Conservation (phyloP, 2,329 filamentous ascomycete genomes). For the Fusarium dlaminii region DNA sequence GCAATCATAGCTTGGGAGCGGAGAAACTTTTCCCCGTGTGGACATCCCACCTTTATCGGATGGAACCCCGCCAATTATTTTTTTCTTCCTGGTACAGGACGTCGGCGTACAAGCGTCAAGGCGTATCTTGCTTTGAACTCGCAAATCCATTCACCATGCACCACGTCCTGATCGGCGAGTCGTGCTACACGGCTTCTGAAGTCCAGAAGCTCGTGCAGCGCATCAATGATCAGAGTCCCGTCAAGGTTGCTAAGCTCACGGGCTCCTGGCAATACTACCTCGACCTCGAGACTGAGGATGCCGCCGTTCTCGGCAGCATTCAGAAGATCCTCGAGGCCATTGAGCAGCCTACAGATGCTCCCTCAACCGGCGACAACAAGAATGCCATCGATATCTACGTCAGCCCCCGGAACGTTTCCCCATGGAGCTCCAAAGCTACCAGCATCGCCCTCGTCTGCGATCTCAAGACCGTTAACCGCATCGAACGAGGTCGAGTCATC, state of each 20-base stretch:
- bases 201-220: conserved; percentile 56
- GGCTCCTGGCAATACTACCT: conserved; percentile 74
- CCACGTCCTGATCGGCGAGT: conserved; percentile 52
- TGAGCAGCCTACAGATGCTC: conserved; percentile 41
- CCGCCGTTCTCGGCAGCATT: conserved; percentile 53
- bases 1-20: neutral
- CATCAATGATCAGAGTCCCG: conserved; percentile 54
- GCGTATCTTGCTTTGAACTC: conserved; percentile 41
- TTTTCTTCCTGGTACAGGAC: conserved; percentile 33
- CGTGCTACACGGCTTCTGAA: conserved; percentile 61
- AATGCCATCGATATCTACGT: conserved; percentile 73
- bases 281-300: conserved; percentile 59
- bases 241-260: conserved; percentile 58
- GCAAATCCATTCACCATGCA: conserved; percentile 45
- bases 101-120: conserved; percentile 35
- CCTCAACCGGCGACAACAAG: conserved; percentile 49
- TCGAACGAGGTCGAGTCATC: conserved; percentile 87
- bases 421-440: conserved; percentile 97
- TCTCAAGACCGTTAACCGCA: conserved; percentile 75
- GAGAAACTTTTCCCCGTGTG: conserved; percentile 35
- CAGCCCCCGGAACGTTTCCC: conserved; percentile 86
- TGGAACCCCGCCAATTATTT: conserved; percentile 38
- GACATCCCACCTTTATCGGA: conserved; percentile 24
- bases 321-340: conserved; percentile 57
- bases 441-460: conserved; percentile 94